phyloP scores from a whole-genome alignment of 2,329 filamentous ascomycete species.

The Dryadomyces quercivorus region DNA sequence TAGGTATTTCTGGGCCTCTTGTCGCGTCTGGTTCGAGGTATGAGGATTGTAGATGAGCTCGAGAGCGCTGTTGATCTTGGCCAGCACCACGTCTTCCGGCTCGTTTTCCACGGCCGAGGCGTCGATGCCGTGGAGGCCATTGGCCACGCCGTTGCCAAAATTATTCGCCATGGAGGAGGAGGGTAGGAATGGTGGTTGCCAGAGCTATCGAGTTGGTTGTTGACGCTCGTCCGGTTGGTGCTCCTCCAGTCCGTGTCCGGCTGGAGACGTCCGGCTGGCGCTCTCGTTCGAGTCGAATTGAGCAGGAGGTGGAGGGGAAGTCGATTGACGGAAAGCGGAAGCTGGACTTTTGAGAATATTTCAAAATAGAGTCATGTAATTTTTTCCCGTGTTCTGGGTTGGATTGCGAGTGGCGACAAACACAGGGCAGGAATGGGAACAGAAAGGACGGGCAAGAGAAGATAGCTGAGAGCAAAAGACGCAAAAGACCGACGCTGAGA shows the following conservation, averaged over 20 bases:
- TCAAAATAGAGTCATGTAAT: neutral
- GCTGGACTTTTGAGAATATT: neutral
- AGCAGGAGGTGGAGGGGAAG: neutral
- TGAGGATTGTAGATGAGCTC: slow-evolving; percentile 75
- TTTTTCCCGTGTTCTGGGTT: neutral
- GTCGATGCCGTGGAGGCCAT: slow-evolving; percentile 17
- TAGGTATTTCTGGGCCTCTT: slow-evolving; percentile 74
- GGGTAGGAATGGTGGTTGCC: neutral
- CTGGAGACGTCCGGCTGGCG: neutral
- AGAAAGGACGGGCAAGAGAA: neutral
- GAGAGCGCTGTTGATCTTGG: slow-evolving; percentile 71
- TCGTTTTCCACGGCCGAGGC: slow-evolving; percentile 4
- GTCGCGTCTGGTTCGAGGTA: slow-evolving; percentile 68
- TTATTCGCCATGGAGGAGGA: slow-evolving; percentile 4
- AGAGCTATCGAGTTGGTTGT: neutral
- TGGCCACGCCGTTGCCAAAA: slow-evolving; percentile 10
- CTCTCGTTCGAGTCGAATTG: neutral
- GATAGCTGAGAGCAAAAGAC: neutral
- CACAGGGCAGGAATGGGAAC: neutral
- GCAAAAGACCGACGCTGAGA: neutral
- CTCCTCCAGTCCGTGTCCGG: neutral
- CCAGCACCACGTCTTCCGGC: slow-evolving; percentile 28
- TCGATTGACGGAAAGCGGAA: neutral
- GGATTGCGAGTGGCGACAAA: neutral
- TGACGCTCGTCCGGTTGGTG: neutral